Evolutionary conservation across 768 basidiomycete species (phyloP), one percentile per base, ranked within the genome.

Genomic region (Panellus pusillus): DNA sequence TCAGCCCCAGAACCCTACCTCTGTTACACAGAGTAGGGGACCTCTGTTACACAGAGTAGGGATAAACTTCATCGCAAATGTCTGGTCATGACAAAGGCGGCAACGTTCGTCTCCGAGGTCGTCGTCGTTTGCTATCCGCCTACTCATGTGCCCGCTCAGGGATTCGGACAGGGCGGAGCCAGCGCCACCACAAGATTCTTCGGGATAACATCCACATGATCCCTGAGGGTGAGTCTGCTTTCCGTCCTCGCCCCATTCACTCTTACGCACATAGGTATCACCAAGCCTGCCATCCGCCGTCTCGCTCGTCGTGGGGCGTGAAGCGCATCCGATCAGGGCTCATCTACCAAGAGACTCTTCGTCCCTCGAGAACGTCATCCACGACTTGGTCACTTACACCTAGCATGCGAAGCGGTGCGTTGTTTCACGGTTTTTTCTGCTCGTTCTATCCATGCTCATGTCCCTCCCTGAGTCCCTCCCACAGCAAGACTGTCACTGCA

Each of bases 271-370:
- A 9, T 68, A 84, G 89, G 82, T 79, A 94, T 87, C 72, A 95
- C 87, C 60, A 87, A 94, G 80, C 91, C 93, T 61, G 92, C 87
- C 64, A 84, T 95, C 72, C 89, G 89, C 79, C 91, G 94, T 80
- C 90, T 97, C 54, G 93, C 93, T 46, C 91, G 91, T 72, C 89
- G 93, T 82, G 93, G 94, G 94, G 95, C 89, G 93, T 96, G 69
- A 95, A 96, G 82, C 86, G 91, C 90, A 91, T 92, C 67, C n/a
- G n/a, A n/a, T 90, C 87, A 37, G 32, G 32, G 2, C 32, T 35
- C 32, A 35, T 35, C 32, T 35, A 35, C 14, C 3, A 35, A 7
- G 32, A 96, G 82, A 94, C 93, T 92, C 66, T 95, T 92, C n/a
- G n/a, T n/a, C n/a, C 86, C 81, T 93, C 44, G 90, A 92, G 76